Base-by-base conservation (phyloP, 73 alveolate species). In the Blepharisma stoltei region DNA sequence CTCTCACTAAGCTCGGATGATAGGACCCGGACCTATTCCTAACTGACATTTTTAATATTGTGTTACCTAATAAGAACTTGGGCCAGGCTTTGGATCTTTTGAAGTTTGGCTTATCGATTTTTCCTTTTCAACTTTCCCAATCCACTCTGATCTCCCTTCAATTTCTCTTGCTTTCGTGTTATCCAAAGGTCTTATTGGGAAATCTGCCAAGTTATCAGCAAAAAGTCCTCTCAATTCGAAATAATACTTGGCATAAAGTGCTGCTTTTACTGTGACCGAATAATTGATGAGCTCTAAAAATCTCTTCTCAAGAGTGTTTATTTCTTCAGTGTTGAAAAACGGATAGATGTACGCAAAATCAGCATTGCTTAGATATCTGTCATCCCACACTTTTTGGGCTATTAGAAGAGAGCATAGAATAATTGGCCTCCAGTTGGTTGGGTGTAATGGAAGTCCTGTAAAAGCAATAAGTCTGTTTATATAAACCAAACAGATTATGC, bases 331-430 rank as follows among this genome's bases (percentile, higher is more conserved):
- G 25, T 88, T 91, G 90, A 96, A 96, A 93, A 96, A 96, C 6
- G 99, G 99, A 86, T 96, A 96, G 84, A 96, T 96, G 86, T 92
- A 95, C 7, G 99, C 97, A 81, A 96, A 95, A 71, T 96, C 99
- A 48, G 97, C 93, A 84, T 96, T 96, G 21, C 95, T 84, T 49
- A 96, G 86, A 86, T 91, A 95, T 82, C 95, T 90, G 78, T 96
- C 99, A 83, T 96, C 99, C 99, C 99, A 96, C 76, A 94, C 98
- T 80, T 96, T 96, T 80, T 96, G 93, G 1, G 99, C 99, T 5
- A 96, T 98, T 76, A 96, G 78, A 14, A 95, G 84, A 6, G 99
- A 86, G 86, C 97, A 84, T 66, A 96, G 81, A 52, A 95, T 87
- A n/a, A 96, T 83, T 27, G 99, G 99, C 70, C 99, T 87, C 99